Percentiles rank a stretch among this genome's conserved stretches.
These are phyloP conservation scores for Sugiyamaella castrensis DNA, from an alignment of 1,139 yeast species.

Conservation along the genomic window DNA sequence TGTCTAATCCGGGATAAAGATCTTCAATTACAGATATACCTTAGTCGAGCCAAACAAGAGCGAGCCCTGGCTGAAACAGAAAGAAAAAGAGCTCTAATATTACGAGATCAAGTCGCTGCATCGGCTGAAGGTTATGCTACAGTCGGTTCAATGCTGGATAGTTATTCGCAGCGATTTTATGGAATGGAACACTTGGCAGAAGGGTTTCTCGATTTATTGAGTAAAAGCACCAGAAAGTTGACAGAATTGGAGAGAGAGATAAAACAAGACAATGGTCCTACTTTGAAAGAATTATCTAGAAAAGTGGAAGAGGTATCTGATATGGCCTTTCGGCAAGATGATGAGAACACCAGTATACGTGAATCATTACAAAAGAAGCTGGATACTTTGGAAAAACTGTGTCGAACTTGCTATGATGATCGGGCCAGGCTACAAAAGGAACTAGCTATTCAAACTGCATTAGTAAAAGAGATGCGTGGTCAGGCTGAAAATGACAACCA, in stretches of 20 bases:
- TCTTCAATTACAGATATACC: slow-evolving; percentile 18
- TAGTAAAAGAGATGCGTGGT: slow-evolving; percentile 7
- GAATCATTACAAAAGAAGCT: slow-evolving; percentile 1
- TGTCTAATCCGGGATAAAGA: slow-evolving; percentile 18
- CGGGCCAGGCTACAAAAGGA: slow-evolving; percentile 6
- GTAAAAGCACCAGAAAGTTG: too few species aligned
- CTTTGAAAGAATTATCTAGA: too few species aligned
- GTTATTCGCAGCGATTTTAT: not conserved
- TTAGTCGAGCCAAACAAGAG: slow-evolving; percentile 15
- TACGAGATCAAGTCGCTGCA: slow-evolving; percentile 18
- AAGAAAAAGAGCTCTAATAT: slow-evolving; percentile 15
- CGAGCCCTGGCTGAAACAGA: slow-evolving; percentile 12
- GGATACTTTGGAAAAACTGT: slow-evolving; percentile 3
- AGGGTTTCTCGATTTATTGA: too few species aligned
- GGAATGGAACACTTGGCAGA: not conserved
- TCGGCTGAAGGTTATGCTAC: slow-evolving; percentile 7
- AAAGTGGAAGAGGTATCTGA: too few species aligned
- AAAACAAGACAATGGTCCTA: too few species aligned
- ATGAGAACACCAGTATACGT: not conserved
- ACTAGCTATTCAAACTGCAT: slow-evolving; percentile 5
- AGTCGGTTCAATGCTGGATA: not conserved
- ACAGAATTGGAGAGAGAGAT: too few species aligned
- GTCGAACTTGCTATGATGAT: slow-evolving; percentile 1
- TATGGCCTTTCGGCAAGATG: too few species aligned
- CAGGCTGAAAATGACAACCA: not conserved